Base-by-base conservation (phyloP, 352 stramenopile genomes). In the Globisporangium emineosum region DNA sequence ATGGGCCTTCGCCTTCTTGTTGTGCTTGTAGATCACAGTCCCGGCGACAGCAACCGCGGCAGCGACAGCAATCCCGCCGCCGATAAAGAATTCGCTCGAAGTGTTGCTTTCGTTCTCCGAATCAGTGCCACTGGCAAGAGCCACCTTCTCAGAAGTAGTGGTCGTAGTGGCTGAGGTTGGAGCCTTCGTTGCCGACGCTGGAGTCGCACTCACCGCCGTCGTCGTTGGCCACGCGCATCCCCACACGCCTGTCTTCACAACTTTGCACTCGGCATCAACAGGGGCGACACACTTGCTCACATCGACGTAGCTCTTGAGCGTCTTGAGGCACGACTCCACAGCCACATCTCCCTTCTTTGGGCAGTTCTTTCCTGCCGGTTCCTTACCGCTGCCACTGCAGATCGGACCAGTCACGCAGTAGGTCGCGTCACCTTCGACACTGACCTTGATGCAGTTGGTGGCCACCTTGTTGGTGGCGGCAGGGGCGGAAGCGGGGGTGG, bases 261-360 rank as follows among this genome's bases (percentile, higher is more conserved):
- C 37, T 9, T 6, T 3, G 17, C 51, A 57, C 51, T 42, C 51
- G 2, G 51, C 51, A 17, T 27, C 51, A 0, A 40, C 17, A 23
- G 27, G 51, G 5, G 51, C 51, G 0, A 57, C 51, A 13, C 51
- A 57, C 51, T 40, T 57, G 27, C 5, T 23, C 2, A 3, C 50
- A 5, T 56, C 80, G n/a, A 88, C 76, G 77, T 78, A 89, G 54
- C 77, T 75, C 79, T 89, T 90, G 50, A 89, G 88, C 47, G 73
- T 75, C 70, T 88, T 90, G 68, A 51, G 15, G 13, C 50, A 37
- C 50, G 50, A 56, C 50, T 56, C 50, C 1, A 42, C 25, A 2
- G 50, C 50, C 27, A 37, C 50, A 17, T 56, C 50, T 13, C 50
- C 25, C 50, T 56, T 56, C 50, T 56, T 56, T 27, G 50, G 35